Evolutionary conservation across 1,284 basidiomycete genomes (phyloP).

Genomic region (Athelia sp.): DNA sequence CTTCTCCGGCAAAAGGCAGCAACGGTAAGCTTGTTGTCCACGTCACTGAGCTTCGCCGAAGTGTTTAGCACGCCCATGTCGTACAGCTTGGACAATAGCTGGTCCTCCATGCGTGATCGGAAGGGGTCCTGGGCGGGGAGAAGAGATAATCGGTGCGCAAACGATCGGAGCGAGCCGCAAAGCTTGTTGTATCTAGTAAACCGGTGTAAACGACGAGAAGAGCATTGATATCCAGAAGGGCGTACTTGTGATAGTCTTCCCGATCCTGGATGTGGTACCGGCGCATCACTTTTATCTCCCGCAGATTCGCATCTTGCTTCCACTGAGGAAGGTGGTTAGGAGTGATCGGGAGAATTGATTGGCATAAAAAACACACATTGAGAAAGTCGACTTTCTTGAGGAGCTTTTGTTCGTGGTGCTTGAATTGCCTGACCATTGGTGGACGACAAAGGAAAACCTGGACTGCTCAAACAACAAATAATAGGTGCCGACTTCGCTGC

Average conservation of each 20-base stretch:
- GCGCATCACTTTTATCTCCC: slow-evolving; percentile 94
- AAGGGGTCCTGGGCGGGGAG: slow-evolving; percentile 91
- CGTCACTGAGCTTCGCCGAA: slow-evolving; percentile 81
- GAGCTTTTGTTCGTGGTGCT: slow-evolving; percentile 91
- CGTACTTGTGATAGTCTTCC: slow-evolving; percentile 93
- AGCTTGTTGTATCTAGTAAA: slow-evolving; percentile 86
- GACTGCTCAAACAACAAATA: no score
- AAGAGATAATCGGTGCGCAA: slow-evolving; percentile 84
- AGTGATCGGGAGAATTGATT: neutral
- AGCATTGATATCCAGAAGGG: slow-evolving; percentile 6
- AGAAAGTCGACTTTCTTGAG: slow-evolving; percentile 95
- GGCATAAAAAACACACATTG: slow-evolving; percentile 57
- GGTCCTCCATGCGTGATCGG: slow-evolving; percentile 79
- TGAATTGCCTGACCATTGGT: slow-evolving; percentile 81
- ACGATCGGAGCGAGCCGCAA: slow-evolving; percentile 82
- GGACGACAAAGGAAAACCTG: no score
- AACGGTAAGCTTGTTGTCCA: slow-evolving; percentile 94
- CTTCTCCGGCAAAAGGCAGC: slow-evolving; percentile 90
- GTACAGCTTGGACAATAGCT: slow-evolving; percentile 92
- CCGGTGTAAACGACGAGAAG: slow-evolving; percentile 6
- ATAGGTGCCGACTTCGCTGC: no score
- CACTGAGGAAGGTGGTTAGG: slow-evolving; percentile 50
- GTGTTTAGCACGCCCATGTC: slow-evolving; percentile 92
- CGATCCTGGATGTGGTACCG: slow-evolving; percentile 93
- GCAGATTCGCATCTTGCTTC: slow-evolving; percentile 91